A percentile compares a stretch with the other conserved stretches of the same genome.
Evolutionary conservation across 2,329 filamentous ascomycete genomes (phyloP).

Genomic region (Chaetothyriales sp.): DNA sequence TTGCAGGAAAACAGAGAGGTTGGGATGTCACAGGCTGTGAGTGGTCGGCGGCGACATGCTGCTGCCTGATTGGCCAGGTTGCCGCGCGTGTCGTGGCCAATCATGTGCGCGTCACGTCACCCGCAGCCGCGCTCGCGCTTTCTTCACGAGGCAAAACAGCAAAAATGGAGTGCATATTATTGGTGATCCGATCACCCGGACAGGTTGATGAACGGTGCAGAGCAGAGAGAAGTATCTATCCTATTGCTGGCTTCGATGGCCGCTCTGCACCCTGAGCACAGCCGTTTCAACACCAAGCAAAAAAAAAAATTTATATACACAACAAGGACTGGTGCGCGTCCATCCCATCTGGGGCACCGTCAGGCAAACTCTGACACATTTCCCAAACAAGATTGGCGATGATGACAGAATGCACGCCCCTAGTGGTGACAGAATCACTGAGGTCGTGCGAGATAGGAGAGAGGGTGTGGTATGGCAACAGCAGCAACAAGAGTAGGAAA

Average conservation of each 20-base stretch:
- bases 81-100: conserved; percentile 6
- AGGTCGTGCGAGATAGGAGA: background rate
- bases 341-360: background rate
- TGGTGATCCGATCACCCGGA: background rate
- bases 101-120: conserved; percentile 1
- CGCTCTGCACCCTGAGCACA: conserved; percentile 7
- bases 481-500: background rate
- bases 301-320: conserved; percentile 13
- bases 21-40: conserved; percentile 11
- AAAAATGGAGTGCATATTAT: background rate
- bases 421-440: background rate
- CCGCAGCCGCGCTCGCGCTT: too few species aligned
- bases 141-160: too few species aligned
- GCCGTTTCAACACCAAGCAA: conserved; percentile 7
- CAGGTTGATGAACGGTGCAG: background rate
- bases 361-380: background rate
- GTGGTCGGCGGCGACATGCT: background rate
- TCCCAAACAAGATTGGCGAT: background rate
- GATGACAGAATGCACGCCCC: background rate
- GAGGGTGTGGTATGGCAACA: background rate
- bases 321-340: conserved; percentile 1
- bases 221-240: conserved; percentile 7
- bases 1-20: conserved; percentile 14
- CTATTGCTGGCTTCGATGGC: conserved; percentile 2
- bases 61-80: conserved; percentile 3